Percentiles rank a stretch among this genome's conserved stretches.
These are phyloP conservation scores for Crithidia thermophila DNA, from an alignment of 208 protist genomes.

Conservation along the genomic window DNA sequence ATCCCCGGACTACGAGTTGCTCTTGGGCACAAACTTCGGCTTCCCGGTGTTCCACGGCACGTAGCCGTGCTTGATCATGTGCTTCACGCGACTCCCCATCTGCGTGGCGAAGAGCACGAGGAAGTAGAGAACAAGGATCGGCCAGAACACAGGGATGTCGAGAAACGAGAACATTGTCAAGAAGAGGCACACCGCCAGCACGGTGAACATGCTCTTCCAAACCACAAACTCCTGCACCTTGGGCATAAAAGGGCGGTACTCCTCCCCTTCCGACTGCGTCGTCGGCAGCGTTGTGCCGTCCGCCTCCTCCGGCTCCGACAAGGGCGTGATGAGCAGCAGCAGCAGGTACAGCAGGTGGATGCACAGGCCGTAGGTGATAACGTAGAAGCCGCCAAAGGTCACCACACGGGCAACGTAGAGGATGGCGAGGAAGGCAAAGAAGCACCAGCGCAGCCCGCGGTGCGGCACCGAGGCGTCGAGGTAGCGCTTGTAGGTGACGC, in stretches of 20 bases:
- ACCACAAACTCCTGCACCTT: constrained; percentile 97
- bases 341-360: constrained; percentile 97
- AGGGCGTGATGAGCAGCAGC: constrained; percentile 96
- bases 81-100: constrained; percentile 95
- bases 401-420: constrained; percentile 82
- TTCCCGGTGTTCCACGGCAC: constrained; percentile 88
- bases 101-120: constrained; percentile 93
- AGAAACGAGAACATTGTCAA: constrained; percentile 94
- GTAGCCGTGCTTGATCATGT: constrained; percentile 98
- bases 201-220: constrained; percentile 92
- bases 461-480: constrained; percentile 79
- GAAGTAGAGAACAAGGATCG: constrained; percentile 98
- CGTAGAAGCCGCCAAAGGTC: constrained; percentile 91
- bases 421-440: constrained; percentile 69
- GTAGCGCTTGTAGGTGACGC: constrained; percentile 51
- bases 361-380: constrained; percentile 96
- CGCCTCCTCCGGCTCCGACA: constrained; percentile 86
- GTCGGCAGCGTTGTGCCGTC: constrained; percentile 67
- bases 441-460: constrained; percentile 63
- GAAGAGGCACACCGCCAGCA: constrained; percentile 85
- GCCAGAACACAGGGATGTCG: constrained; percentile 98
- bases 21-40: constrained; percentile 87
- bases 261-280: constrained; percentile 55
- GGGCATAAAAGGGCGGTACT: constrained; percentile 96
- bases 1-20: constrained; percentile 21